Evolutionary conservation across 352 stramenopile genomes (phyloP).

Genomic region (Globisporangium apiculatum): DNA sequence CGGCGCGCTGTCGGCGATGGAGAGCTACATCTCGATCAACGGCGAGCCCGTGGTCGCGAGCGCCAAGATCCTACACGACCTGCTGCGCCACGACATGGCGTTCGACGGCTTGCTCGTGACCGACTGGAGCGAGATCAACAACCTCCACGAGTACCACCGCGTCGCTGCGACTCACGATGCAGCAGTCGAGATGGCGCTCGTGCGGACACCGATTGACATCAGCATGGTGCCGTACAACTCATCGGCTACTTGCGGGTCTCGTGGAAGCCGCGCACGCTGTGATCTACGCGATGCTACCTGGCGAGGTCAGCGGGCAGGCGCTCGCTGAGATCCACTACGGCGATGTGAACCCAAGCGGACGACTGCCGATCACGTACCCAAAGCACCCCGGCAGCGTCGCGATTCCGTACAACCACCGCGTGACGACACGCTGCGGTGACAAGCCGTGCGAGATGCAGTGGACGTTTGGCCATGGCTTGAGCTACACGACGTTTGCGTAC

Average conservation of each 20-base stretch:
- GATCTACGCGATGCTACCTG: slow-evolving; percentile 72
- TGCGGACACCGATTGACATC: slow-evolving; percentile 85
- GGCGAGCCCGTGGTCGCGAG: slow-evolving; percentile 89
- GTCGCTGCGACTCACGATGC: slow-evolving; percentile 40
- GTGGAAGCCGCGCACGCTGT: slow-evolving; percentile 56
- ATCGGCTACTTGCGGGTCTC: slow-evolving; percentile 50
- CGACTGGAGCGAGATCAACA: slow-evolving; percentile 91
- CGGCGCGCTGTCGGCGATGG: slow-evolving; percentile 87
- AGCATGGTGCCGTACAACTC: slow-evolving; percentile 78
- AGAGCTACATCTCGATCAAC: slow-evolving; percentile 91
- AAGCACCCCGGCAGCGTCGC: slow-evolving; percentile 52
- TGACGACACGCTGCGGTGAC: slow-evolving; percentile 42
- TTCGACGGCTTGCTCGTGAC: slow-evolving; percentile 90
- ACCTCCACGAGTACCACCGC: slow-evolving; percentile 65
- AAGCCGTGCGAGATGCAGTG: slow-evolving; percentile 53
- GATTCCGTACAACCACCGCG: slow-evolving; percentile 74
- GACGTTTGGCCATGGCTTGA: slow-evolving; percentile 57
- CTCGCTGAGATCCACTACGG: slow-evolving; percentile 82
- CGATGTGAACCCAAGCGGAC: slow-evolving; percentile 71
- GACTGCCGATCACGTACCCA: slow-evolving; percentile 79
- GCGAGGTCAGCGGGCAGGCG: slow-evolving; percentile 69
- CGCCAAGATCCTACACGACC: slow-evolving; percentile 59
- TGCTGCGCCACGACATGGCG: slow-evolving; percentile 79
- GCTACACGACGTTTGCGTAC: slow-evolving; percentile 68
- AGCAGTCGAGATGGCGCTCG: slow-evolving; percentile 61